A percentile compares a stretch with the other conserved stretches of the same genome.
Evolutionary conservation across 108 stramenopile genomes (phyloP).

Genomic region (Fragilariopsis cylindrus): DNA sequence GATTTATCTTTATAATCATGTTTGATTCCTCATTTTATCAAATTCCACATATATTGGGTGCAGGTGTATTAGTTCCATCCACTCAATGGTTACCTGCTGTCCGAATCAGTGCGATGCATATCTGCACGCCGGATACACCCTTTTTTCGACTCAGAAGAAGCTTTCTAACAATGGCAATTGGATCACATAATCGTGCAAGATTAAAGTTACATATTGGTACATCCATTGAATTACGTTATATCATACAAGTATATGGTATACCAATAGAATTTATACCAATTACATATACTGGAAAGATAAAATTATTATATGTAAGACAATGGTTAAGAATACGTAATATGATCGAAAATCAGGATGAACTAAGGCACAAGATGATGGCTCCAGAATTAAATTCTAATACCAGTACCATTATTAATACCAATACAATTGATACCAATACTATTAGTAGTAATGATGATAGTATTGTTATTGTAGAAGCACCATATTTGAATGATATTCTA

Average conservation of each 20-base stretch:
- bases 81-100: not conserved
- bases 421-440: not conserved
- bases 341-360: slow-evolving; percentile 9
- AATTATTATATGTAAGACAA: slow-evolving; percentile 15
- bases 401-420: not conserved
- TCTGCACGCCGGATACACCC: slow-evolving; percentile 11
- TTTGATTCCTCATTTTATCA: not conserved
- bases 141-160: slow-evolving; percentile 6
- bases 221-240: slow-evolving; percentile 16
- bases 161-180: not conserved
- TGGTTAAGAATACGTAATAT: slow-evolving; percentile 18
- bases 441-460: not conserved
- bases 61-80: not conserved
- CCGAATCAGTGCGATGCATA: not conserved
- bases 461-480: not conserved
- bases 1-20: not conserved
- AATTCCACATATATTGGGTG: not conserved
- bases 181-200: not conserved
- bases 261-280: slow-evolving; percentile 24
- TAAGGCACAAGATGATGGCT: no score
- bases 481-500: slow-evolving; percentile 13
- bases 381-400: no score
- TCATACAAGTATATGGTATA: slow-evolving; percentile 27
- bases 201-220: not conserved
- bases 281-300: slow-evolving; percentile 16